These are phyloP conservation scores for Lipomyces orientalis DNA, from an alignment of 805 yeast genomes.

Conservation along the genomic window DNA sequence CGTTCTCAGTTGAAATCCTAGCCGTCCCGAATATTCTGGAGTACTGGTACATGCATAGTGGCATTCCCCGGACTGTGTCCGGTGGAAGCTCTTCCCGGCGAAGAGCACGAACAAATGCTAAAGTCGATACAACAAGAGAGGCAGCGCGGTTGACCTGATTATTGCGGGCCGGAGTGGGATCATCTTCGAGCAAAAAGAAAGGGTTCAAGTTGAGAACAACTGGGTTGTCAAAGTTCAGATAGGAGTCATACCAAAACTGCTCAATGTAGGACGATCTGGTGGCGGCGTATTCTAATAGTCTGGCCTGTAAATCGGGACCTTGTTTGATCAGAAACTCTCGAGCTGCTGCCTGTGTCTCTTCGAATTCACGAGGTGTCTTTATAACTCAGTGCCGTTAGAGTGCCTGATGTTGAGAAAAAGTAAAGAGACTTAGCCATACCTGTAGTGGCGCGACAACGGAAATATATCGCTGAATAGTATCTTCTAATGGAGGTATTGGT, in stretches of 20 bases:
- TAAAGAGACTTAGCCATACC: constrained; percentile 20
- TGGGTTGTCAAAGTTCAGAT: constrained; percentile 75
- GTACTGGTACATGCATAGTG: constrained; percentile 91
- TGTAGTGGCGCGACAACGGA: constrained; percentile 79
- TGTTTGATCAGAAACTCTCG: constrained; percentile 58
- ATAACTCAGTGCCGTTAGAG: constrained; percentile 1
- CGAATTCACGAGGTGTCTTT: constrained; percentile 67
- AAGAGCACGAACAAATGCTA: constrained; percentile 79
- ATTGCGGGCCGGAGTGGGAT: constrained; percentile 69
- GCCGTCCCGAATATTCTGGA: constrained; percentile 85
- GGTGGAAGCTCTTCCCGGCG: constrained; percentile 75
- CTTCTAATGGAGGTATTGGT: constrained; percentile 78
- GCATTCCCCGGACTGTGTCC: constrained; percentile 68
- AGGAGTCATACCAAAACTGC: constrained; percentile 93
- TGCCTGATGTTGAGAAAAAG: neutral
- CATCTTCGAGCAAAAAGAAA: constrained; percentile 87
- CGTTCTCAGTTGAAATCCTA: constrained; percentile 79
- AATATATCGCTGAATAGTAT: constrained; percentile 70
- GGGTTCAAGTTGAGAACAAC: constrained; percentile 93
- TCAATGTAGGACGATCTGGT: constrained; percentile 82
- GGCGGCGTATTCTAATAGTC: constrained; percentile 64
- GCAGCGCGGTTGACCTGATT: constrained; percentile 83
- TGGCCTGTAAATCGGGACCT: constrained; percentile 66
- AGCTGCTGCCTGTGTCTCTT: constrained; percentile 64
- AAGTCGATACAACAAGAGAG: constrained; percentile 72